Base-by-base conservation (phyloP, 1,284 basidiomycete genomes). In the Macrocystidia cucumis region DNA sequence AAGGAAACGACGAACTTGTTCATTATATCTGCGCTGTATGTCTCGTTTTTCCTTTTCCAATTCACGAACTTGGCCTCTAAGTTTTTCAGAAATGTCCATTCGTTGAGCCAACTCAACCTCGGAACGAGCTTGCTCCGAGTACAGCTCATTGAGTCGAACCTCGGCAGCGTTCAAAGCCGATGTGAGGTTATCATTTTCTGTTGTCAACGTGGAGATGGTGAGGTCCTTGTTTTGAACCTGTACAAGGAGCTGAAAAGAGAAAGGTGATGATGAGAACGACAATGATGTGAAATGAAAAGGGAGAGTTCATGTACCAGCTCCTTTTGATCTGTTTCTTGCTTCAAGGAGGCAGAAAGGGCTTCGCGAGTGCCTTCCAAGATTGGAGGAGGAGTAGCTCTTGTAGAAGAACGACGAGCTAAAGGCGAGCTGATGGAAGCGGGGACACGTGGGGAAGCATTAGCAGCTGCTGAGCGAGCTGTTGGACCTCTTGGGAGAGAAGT, bases 31-130 rank as follows among this genome's bases (percentile, higher is more conserved):
- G 41, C 83, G 72, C 40, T 81, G 76, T 22, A 82, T 31, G 44
- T 89, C 85, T 40, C 85, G 65, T 54, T 82, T 87, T 57, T 89
- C 85, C 56, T 76, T 85, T 62, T 89, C 85, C 13, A 88, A 57
- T 44, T 89, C 86, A 44, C 81, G 80, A 28, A 86, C 70, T 57
- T 89, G 86, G 21, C 67, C 57, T 41, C 85, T 65, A 31, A 89
- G 64, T 54, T 87, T 88, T 45, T 89, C 85, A 22, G 74, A 62
- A 26, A 89, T 74, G 46, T 89, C 85, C 43, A 86, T 78, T 34
- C 83, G 77, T 24, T 83, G 74, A 22, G 75, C 74, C 55, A 87
- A 63, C 45, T 89, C 85, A 43, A 76, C 68, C 54, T 89, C 85
- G 58, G 75, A 77, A 42, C 85, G 74, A 40, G 69, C 67, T 55